Evolutionary conservation across 257 asterid genomes (phyloP).

Genomic region (Solanum medicagineum): DNA sequence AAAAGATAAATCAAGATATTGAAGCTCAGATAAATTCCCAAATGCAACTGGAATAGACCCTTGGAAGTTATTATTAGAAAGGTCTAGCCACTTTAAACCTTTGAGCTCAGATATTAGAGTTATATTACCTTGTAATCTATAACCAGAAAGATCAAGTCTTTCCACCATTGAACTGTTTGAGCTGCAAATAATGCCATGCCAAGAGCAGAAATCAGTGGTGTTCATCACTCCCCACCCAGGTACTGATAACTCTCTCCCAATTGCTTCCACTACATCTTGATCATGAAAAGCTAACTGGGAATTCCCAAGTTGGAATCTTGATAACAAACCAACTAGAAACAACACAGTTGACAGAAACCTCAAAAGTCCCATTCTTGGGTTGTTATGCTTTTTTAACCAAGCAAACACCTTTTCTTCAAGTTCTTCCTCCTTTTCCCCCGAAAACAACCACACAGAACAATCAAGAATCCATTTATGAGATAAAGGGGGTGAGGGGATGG

Average conservation of each 20-base stretch:
- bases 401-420: neutral
- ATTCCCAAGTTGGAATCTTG: neutral
- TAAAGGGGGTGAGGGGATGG: neutral
- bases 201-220: conserved; percentile 50
- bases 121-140: conserved; percentile 68
- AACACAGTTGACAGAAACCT: neutral
- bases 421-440: neutral
- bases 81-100: conserved; percentile 72
- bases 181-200: conserved; percentile 78
- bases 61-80: conserved; percentile 64
- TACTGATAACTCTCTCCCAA: conserved; percentile 45
- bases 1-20: conserved; percentile 86
- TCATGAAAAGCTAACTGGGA: conserved; percentile 15
- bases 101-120: conserved; percentile 64
- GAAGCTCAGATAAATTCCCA: conserved; percentile 52
- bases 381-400: neutral
- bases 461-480: neutral
- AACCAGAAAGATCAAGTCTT: conserved; percentile 62
- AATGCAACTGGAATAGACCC: conserved; percentile 58
- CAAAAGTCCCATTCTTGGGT: neutral
- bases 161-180: conserved; percentile 49
- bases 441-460: neutral
- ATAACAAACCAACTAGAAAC: neutral
- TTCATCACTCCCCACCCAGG: conserved; percentile 57
- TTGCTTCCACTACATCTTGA: conserved; percentile 32